Evolutionary conservation across 1,284 basidiomycete species (phyloP), one percentile per base, ranked within the genome.

Genomic region (Sanghuangporus baumii): DNA sequence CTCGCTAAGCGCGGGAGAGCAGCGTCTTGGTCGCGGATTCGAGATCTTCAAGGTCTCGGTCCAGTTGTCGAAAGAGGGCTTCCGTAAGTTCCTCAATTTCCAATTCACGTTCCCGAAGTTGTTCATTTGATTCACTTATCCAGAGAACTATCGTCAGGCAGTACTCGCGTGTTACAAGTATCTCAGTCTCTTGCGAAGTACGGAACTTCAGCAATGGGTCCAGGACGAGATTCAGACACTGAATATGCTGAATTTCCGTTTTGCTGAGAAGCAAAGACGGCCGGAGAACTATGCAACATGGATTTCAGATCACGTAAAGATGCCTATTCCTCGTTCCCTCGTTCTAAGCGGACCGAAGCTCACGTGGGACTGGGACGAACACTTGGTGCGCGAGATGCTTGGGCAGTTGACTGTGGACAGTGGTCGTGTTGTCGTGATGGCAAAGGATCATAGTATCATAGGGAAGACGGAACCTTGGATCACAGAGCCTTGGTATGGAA

Each of bases 41-140:
- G 89, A 88, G 58, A 91, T 94, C 80, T 95, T 98, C 78, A 96
- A 93, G 74, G 76, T 94, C 47, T 88, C 86, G 5, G 79, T 93
- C 37, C 81, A 93, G 69, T 76, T 99, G 63, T 98, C 97, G 0
- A 81, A 85, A 51, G 87, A 93, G 61, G 97, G 97, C 3, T 89
- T 98, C 65, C 80, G 93, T 94, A 69, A 70, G 89, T 78, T 31
- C 50, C 57, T 36, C 56, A 54, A 36, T 31, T 43, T 23, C 46
- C 23, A 55, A 23, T 55, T 20, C 47, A 55, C 65, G 54, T 20
- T 55, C 57, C 52, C 60, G 59, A 52, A 7, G 61, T 65, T 11
- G 64, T n/a, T n/a, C 16, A 67, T 20, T 59, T 50, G 1, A 34
- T 4, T 18, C 11, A 37, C 20, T n/a, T 37, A 5, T 46, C 26